These are phyloP conservation scores for Termitomyces heimii DNA, from an alignment of 768 basidiomycete genomes.

Conservation along the genomic window DNA sequence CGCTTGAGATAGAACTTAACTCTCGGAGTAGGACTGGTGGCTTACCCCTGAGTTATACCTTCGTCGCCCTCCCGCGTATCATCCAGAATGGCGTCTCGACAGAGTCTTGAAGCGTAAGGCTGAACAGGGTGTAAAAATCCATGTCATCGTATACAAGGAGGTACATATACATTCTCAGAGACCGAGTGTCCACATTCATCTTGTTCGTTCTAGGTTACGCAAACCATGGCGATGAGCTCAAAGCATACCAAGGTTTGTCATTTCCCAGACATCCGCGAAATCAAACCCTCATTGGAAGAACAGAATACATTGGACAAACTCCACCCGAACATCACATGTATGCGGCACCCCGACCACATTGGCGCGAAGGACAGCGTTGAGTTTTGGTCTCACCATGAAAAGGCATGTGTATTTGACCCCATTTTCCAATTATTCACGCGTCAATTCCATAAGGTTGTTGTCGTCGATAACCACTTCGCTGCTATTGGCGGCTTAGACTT, in stretches of 20 bases:
- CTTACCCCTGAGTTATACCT: conserved; percentile 93
- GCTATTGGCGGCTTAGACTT: conserved; percentile 93
- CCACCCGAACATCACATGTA: conserved; percentile 82
- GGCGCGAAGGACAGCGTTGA: conserved; percentile 77
- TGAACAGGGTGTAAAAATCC: conserved; percentile 84
- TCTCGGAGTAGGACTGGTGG: conserved; percentile 74
- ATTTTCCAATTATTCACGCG: background rate
- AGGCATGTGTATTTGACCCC: conserved; percentile 27
- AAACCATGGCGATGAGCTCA: conserved; percentile 87
- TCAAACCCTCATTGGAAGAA: too few species aligned
- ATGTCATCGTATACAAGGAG: conserved; percentile 95
- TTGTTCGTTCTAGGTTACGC: conserved; percentile 51
- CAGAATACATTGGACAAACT: conserved; percentile 74
- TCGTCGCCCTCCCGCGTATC: conserved; percentile 80
- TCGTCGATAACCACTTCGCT: conserved; percentile 82
- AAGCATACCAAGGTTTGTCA: conserved; percentile 67
- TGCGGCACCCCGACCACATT: conserved; percentile 90
- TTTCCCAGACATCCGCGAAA: background rate
- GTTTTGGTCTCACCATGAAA: conserved; percentile 94
- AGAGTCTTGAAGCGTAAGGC: conserved; percentile 83
- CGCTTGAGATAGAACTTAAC: too few species aligned
- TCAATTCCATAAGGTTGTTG: conserved; percentile 46
- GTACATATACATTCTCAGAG: conserved; percentile 22
- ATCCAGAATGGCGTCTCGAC: conserved; percentile 89
- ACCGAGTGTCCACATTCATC: background rate